Base-by-base conservation (phyloP, 1,139 yeast genomes). In the Suhomyces wounanorum region DNA sequence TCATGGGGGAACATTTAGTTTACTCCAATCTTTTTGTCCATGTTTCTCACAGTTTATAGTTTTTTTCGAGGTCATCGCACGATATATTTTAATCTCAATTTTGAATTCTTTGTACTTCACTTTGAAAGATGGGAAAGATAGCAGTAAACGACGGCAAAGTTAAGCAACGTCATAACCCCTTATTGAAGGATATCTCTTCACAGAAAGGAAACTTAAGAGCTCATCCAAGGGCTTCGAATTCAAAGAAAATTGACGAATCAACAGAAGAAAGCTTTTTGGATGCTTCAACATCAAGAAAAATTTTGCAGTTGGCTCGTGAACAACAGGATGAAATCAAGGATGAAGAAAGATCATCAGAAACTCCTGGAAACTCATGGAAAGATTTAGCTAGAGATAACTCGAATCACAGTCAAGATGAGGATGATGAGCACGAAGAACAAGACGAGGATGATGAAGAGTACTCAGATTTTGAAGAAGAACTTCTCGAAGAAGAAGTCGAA, bases 311-410 rank as follows among this genome's bases (percentile, higher is more conserved):
- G 58, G 99, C 98, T 14, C 85, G 82, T 61, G 94, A 87, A 61
- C 99, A 94, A 71, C 97, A 91, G 67, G 92, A 89, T 44, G 99
- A 94, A 66, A 68, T 92, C 30, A 88, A 81, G 52, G 75, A 69
- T 8, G 96, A 89, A 64, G 90, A 85, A 56, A 66, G 58, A 5
- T 51, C 56, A 9, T 55, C 64, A 4, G 52, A 4, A 16, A 10
- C 61, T 1, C 67, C 69, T 54, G 58, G 62, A 17, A 65, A 66
- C 40, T 51, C 68, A 1, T 33, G 37, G 37, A 33, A 16, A 16
- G 9, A 8, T 14, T 10, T 16, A 16, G 8, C 17, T 33, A 7
- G 37, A 3, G 37, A 13, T 14, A 33, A 16, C 10, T 33, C 37
- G 6, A 8, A 14, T 33, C 37, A 33, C 14, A 33, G 37, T 33